Evolutionary conservation across 495 filamentous ascomycete genomes (phyloP).

Genomic region (Aspergillus sclerotiicarbonarius): DNA sequence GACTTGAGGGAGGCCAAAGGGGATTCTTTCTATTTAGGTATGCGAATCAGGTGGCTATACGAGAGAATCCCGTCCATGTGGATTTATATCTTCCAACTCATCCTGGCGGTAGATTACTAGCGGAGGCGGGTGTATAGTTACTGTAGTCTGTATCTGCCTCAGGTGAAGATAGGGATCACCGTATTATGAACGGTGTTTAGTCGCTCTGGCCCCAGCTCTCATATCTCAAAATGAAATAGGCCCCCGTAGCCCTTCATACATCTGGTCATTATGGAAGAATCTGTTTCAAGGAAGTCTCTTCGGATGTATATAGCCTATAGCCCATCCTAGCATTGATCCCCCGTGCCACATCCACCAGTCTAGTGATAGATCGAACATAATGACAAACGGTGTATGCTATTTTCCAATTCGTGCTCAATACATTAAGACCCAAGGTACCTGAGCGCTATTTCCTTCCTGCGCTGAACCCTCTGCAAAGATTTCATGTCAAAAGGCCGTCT

Average conservation of each 20-base stretch:
- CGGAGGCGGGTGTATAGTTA: no score
- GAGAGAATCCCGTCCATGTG: neutral
- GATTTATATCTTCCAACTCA: no score
- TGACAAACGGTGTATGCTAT: neutral
- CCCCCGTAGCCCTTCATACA: no score
- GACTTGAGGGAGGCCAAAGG: no score
- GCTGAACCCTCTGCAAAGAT: slow-evolving; percentile 20
- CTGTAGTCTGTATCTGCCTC: no score
- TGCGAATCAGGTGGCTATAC: no score
- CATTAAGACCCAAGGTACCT: slow-evolving; percentile 37
- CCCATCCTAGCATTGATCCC: neutral
- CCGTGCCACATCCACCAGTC: slow-evolving; percentile 4
- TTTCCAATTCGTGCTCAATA: slow-evolving; percentile 41
- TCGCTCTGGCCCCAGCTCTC: neutral
- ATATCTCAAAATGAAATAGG: no score
- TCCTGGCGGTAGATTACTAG: no score
- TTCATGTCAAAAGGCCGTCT: slow-evolving; percentile 21
- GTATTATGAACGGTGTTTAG: no score
- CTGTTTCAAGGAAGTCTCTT: neutral
- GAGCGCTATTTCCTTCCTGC: slow-evolving; percentile 20
- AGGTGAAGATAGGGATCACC: no score
- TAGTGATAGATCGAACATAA: slow-evolving; percentile 7
- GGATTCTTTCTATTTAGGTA: no score
- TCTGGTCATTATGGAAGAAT: no score
- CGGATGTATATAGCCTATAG: slow-evolving; percentile 3